phyloP scores from a whole-genome alignment of 2,329 filamentous ascomycete species.

The Whalleya microplaca region DNA sequence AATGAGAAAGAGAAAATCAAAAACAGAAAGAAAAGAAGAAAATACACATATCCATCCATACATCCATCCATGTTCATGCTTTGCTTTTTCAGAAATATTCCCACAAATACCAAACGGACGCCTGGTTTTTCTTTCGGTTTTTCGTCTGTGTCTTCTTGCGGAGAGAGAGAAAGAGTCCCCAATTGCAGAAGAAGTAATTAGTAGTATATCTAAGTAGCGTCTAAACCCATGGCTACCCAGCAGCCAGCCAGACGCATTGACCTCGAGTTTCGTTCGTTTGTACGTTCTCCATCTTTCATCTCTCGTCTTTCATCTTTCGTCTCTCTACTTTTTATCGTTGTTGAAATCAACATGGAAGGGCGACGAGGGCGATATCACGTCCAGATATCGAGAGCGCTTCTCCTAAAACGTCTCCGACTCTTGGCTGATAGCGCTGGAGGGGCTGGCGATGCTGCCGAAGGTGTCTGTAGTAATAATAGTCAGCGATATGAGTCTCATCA shows the following conservation, averaged over 20 bases:
- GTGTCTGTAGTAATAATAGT: conserved; percentile 45
- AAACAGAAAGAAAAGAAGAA: background rate
- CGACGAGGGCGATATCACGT: conserved; percentile 32
- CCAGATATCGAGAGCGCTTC: conserved; percentile 34
- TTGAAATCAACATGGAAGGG: conserved; percentile 37
- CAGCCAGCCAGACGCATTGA: conserved; percentile 19
- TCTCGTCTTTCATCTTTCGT: no score
- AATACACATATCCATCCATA: background rate
- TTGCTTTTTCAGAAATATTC: conserved; percentile 10
- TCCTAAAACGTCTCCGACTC: conserved; percentile 59
- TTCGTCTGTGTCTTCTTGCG: conserved; percentile 8
- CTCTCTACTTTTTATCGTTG: conserved; percentile 13
- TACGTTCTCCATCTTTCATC: no score
- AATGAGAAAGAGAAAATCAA: background rate
- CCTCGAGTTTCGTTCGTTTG: no score
- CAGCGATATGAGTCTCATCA: conserved; percentile 6
- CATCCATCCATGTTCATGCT: conserved; percentile 17
- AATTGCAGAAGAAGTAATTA: conserved; percentile 14
- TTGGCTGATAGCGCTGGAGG: conserved; percentile 44
- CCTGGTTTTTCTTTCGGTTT: background rate
- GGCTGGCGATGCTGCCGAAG: conserved; percentile 52
- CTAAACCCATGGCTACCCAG: conserved; percentile 15
- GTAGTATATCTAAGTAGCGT: conserved; percentile 25
- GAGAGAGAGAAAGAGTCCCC: conserved; percentile 2
- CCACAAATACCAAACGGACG: conserved; percentile 6